Evolutionary conservation across 352 stramenopile genomes (phyloP).

Genomic region (Globisporangium lucens): DNA sequence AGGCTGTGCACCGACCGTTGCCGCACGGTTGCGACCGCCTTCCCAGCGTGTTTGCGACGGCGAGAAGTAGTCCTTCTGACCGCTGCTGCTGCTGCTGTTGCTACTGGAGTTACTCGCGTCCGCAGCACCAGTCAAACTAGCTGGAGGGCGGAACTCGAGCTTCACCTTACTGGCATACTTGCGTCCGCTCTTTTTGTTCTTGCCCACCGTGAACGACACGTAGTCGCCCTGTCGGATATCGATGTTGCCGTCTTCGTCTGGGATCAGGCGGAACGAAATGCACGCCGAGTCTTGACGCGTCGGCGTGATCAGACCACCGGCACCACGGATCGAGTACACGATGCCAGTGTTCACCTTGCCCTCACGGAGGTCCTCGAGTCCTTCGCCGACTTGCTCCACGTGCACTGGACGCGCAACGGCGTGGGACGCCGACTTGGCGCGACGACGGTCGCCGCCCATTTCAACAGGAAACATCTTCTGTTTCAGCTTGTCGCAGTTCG

Average conservation of each 20-base stretch:
- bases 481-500: constrained; percentile 86
- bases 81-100: constrained; percentile 27
- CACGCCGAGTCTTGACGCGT: constrained; percentile 80
- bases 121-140: constrained; percentile 35
- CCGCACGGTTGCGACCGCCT: constrained; percentile 47
- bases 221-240: constrained; percentile 86
- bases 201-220: constrained; percentile 85
- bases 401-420: constrained; percentile 70
- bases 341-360: constrained; percentile 86
- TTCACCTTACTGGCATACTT: constrained; percentile 89
- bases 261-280: constrained; percentile 87
- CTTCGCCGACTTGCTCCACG: constrained; percentile 80
- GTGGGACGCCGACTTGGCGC: constrained; percentile 71
- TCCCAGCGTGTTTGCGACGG: constrained; percentile 51
- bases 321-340: constrained; percentile 85
- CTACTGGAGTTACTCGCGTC: constrained; percentile 20
- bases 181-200: constrained; percentile 89
- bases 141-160: constrained; percentile 80
- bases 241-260: constrained; percentile 82
- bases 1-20: constrained; percentile 40
- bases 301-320: constrained; percentile 78
- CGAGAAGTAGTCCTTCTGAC: constrained; percentile 59
- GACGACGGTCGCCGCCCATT: constrained; percentile 60
- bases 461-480: constrained; percentile 89
- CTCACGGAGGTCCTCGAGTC: constrained; percentile 79